A percentile compares a stretch with the other conserved stretches of the same genome.
phyloP scores from a whole-genome alignment of 352 stramenopile species.

The Phytophthora melonis region DNA sequence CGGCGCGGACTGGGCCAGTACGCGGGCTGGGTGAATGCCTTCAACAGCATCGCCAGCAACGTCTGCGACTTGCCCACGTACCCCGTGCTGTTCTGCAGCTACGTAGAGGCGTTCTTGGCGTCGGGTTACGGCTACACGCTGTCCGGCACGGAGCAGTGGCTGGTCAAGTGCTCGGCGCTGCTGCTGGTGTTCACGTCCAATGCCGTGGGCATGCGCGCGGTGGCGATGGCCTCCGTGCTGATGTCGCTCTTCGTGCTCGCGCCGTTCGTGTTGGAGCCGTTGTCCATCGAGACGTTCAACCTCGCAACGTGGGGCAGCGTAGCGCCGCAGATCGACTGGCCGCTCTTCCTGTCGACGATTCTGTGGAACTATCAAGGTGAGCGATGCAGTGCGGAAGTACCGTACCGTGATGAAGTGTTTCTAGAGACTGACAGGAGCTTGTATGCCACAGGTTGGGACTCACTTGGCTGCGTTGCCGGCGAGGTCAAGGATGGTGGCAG shows the following conservation, averaged over 20 bases:
- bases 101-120: conserved; percentile 79
- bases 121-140: conserved; percentile 67
- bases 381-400: not conserved
- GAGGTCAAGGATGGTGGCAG: conserved; percentile 85
- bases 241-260: conserved; percentile 89
- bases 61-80: conserved; percentile 88
- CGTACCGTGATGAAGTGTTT: not conserved
- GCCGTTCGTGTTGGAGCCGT: conserved; percentile 80
- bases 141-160: conserved; percentile 64
- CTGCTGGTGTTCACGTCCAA: conserved; percentile 80
- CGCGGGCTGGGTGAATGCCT: conserved; percentile 86
- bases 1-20: conserved; percentile 81
- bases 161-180: conserved; percentile 76
- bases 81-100: conserved; percentile 87
- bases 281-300: conserved; percentile 81
- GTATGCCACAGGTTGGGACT: conserved; percentile 70
- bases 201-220: conserved; percentile 77
- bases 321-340: conserved; percentile 81
- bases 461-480: conserved; percentile 82
- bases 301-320: conserved; percentile 76
- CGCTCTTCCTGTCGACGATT: conserved; percentile 87
- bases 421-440: not conserved
- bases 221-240: conserved; percentile 75
- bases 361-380: conserved; percentile 89
- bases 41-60: conserved; percentile 88